phyloP scores from a whole-genome alignment of 495 filamentous ascomycete genomes.

The Aspergillus leporis region DNA sequence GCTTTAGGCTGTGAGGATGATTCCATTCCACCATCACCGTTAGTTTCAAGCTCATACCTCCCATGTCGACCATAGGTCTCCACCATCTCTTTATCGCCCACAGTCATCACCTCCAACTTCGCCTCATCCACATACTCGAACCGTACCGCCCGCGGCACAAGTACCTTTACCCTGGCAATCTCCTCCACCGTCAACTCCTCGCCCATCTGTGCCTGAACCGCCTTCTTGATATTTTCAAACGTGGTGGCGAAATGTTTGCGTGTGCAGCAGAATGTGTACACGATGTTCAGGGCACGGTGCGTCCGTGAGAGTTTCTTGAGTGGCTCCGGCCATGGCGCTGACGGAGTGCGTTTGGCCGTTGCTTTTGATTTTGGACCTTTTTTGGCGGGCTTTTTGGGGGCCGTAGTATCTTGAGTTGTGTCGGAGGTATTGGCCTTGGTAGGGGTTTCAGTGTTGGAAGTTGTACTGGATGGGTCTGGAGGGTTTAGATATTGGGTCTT shows the following conservation, averaged over 20 bases:
- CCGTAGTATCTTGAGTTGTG: not conserved
- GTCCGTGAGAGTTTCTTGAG: constrained; percentile 74
- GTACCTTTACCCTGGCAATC: constrained; percentile 74
- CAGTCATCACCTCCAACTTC: constrained; percentile 73
- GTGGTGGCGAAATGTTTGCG: constrained; percentile 90
- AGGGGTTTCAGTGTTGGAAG: too few relatives aligned
- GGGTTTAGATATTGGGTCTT: not conserved
- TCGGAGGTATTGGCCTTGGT: not conserved
- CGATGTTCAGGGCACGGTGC: constrained; percentile 83
- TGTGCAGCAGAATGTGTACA: constrained; percentile 92
- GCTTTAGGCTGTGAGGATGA: constrained; percentile 56
- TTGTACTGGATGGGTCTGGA: not conserved
- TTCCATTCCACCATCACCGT: constrained; percentile 32
- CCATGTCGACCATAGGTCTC: constrained; percentile 12
- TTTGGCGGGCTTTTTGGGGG: not conserved
- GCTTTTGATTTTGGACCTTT: not conserved
- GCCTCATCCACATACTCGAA: constrained; percentile 88
- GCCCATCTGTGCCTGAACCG: constrained; percentile 82
- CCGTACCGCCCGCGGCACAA: constrained; percentile 73
- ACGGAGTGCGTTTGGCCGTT: constrained; percentile 27
- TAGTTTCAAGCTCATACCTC: constrained; percentile 19
- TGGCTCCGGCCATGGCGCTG: constrained; percentile 67
- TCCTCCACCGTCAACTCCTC: constrained; percentile 68
- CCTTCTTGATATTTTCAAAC: constrained; percentile 79
- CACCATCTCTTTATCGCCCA: constrained; percentile 51